Conservation (phyloP, 139 green algal genomes). For the Micractinium conductrix region DNA sequence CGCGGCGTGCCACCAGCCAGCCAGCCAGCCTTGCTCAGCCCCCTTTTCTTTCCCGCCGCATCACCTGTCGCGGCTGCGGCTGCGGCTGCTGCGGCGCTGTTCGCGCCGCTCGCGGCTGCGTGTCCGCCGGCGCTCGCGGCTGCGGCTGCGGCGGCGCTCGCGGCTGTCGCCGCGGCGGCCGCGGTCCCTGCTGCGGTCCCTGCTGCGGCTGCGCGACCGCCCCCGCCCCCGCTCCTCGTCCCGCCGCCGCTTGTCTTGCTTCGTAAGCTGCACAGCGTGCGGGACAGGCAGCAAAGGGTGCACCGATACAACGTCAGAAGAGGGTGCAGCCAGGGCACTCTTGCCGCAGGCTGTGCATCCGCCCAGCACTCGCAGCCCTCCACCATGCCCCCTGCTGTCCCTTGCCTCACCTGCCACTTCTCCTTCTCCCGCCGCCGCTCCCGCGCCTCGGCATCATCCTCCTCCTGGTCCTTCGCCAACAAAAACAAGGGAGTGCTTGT, state of each 20-base stretch:
- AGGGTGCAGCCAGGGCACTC: not conserved
- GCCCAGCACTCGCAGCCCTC: not conserved
- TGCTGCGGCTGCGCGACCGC: conserved; percentile 29
- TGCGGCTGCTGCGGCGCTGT: conserved; percentile 3
- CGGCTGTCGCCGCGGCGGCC: not conserved
- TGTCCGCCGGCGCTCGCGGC: not conserved
- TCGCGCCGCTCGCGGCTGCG: conserved; percentile 23
- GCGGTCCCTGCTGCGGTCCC: too few species aligned
- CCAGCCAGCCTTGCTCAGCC: too few species aligned
- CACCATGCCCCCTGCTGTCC: not conserved
- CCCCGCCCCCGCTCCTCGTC: conserved; percentile 36
- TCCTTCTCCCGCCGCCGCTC: conserved; percentile 26
- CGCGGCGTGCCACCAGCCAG: too few species aligned
- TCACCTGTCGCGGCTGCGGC: conserved; percentile 9
- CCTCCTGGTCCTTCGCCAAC: not conserved
- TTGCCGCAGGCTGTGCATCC: conserved; percentile 19
- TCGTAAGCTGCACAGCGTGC: conserved; percentile 21
- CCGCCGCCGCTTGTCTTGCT: conserved; percentile 33
- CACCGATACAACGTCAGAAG: not conserved
- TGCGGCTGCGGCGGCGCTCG: conserved; percentile 9
- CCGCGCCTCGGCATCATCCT: not conserved
- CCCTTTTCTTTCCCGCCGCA: too few species aligned
- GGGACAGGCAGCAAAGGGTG: not conserved
- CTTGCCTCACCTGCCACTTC: conserved; percentile 8
- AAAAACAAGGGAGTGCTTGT: too few species aligned